Base-by-base conservation (phyloP, 257 asterid genomes). In the Galeopsis tetrahit region DNA sequence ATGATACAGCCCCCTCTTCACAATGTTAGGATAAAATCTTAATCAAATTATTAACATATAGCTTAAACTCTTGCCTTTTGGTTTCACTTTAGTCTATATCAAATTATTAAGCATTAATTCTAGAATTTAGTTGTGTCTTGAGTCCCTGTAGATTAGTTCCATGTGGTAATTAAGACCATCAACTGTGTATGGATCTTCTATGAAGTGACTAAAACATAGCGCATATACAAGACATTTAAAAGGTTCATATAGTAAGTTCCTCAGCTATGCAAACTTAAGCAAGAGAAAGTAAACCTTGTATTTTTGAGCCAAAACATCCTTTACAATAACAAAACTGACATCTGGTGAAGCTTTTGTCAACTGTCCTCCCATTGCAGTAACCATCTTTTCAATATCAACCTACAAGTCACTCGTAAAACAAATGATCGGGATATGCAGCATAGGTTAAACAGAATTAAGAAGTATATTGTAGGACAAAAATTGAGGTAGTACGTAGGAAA, bases 351-450 rank as follows among this genome's bases (percentile, higher is more conserved):
- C 80, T 86, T 84, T 92, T 63, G 80, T 71, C 77, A 95, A 65
- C 38, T 84, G 78, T 77, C 98, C 99, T 74, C 97, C 97, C 99
- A 95, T 95, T 49, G 98, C 95, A 59, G 84, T 63, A 38, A 92
- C 91, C 88, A 86, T 81, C 85, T 87, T 88, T 44, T 59, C 84
- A 58, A 95, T 88, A 75, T 85, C 83, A 66, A 77, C 93, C 99
- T 95, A 79, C 79, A 81, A 66, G 80, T 51, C 68, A 78, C 13
- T 43, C 59, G 58, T 72, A 76, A 74, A 77, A 57, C 65, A 75
- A 80, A 58, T 57, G 68, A 66, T 63, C 63, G 73, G 33, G 28
- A 77, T 51, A 21, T 46, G 48, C 44, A 13, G 68, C 72, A 39
- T 32, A 56, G 32, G 44, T 14, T 28, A 62, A 55, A 62, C n/a